Evolutionary conservation across 2,329 filamentous ascomycete species (phyloP), one percentile per base, ranked within the genome.

Genomic region (Camillea tinctor): DNA sequence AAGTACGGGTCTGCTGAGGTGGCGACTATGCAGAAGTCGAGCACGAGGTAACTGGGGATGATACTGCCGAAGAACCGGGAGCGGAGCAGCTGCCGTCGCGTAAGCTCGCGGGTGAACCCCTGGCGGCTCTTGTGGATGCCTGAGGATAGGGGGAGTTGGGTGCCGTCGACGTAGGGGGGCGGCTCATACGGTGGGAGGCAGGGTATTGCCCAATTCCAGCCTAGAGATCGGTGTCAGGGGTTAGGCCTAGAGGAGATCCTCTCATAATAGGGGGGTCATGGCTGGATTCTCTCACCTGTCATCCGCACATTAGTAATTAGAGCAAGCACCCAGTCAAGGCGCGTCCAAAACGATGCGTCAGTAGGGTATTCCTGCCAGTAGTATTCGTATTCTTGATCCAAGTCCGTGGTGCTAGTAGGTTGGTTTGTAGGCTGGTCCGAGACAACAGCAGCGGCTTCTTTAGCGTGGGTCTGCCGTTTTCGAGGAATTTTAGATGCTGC

Each of bases 1-100:
- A 93, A 96, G 77, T 94, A 96, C 0, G 89, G 88, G 68, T 98
- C 94, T 56, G 85, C 83, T 66, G 88, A 87, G 78, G 92, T 88
- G 62, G 86, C 63, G 1, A 87, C 81, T 69, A 90, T 90, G 56
- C 91, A 74, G 6, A 86, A 60, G 73, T 97, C 94, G 8, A 97
- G 77, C 7, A 84, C 62, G 13, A 95, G 64, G 71, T 91, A 95
- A 64, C 80, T 57, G 0, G 71, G 79, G 44, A 82, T 58, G 1
- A 84, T 57, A n/a, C 88, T 75, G 5, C 70, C 77, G 8, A 73
- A 59, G 11, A 87, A 60, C 23, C 80, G 79, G 17, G 70, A 66
- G 58, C 74, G 72, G 49, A 88, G 59, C 50, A 88, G 81, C 2
- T 76, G 69, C 21, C 66, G 66, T 40, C 77, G 75, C 4, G 79